Conservation (phyloP, 345 rosid genomes). For the Hibiscus syriacus region DNA sequence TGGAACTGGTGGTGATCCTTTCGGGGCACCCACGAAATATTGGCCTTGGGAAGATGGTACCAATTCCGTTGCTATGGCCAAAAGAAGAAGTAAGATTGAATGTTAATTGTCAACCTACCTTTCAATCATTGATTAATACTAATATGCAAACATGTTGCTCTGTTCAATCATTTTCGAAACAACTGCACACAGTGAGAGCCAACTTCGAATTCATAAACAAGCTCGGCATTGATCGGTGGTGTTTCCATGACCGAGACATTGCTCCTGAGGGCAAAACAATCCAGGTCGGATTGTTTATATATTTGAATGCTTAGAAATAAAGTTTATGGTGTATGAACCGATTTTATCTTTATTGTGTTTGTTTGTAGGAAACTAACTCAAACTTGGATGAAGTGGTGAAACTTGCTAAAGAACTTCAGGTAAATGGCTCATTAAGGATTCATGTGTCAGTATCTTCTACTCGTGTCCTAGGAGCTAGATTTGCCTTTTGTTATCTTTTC, state of each 20-base stretch:
- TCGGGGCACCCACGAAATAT: constrained; percentile 72
- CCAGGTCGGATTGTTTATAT: constrained; percentile 34
- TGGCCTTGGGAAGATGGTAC: constrained; percentile 99
- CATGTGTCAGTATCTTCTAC: background rate
- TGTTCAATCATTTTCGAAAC: constrained; percentile 1
- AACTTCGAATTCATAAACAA: constrained; percentile 90
- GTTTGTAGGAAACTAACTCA: constrained; percentile 62
- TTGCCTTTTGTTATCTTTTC: background rate
- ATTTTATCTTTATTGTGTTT: background rate
- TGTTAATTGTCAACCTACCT: background rate
- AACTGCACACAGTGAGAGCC: constrained; percentile 67
- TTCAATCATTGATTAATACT: background rate
- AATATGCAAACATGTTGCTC: background rate
- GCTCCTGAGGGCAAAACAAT: constrained; percentile 82
- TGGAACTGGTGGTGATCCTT: constrained; percentile 81
- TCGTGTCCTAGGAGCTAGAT: background rate
- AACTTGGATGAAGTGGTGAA: constrained; percentile 86
- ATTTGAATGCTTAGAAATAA: background rate
- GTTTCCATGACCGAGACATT: constrained; percentile 94
- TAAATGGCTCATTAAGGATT: constrained; percentile 1
- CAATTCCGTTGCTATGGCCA: constrained; percentile 82
- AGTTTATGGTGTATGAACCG: background rate
- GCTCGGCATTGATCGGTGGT: constrained; percentile 92
- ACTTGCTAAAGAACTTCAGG: constrained; percentile 90
- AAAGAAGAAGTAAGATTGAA: constrained; percentile 74